phyloP scores from a whole-genome alignment of 1,139 yeast species.

The Suhomyces anneliseae region DNA sequence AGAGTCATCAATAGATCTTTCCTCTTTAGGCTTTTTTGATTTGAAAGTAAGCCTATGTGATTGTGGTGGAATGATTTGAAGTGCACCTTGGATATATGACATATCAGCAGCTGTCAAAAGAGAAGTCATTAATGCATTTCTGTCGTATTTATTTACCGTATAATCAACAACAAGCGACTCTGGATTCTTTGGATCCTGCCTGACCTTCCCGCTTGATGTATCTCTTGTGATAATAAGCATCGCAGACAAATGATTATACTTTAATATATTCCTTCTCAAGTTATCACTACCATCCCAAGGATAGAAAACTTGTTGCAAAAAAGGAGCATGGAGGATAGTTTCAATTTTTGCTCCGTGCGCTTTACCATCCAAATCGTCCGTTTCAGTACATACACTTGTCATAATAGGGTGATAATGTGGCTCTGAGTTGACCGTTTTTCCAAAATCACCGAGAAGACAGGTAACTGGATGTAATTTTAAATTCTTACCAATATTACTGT shows the following conservation, averaged over 20 bases:
- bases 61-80: conserved; percentile 43
- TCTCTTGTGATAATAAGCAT: conserved; percentile 54
- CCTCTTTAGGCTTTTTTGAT: conserved; percentile 38
- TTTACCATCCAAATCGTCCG: conserved; percentile 54
- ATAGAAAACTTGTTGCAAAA: conserved; percentile 34
- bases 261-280: conserved; percentile 34
- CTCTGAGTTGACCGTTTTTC: conserved; percentile 31
- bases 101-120: conserved; percentile 46
- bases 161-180: conserved; percentile 43
- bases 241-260: conserved; percentile 42
- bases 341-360: conserved; percentile 60
- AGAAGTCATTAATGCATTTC: conserved; percentile 42
- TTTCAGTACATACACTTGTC: conserved; percentile 52
- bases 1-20: conserved; percentile 42
- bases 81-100: conserved; percentile 53
- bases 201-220: conserved; percentile 42
- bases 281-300: conserved; percentile 48
- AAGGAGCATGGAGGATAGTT: conserved; percentile 50
- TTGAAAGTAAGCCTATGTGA: conserved; percentile 41
- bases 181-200: conserved; percentile 36
- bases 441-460: conserved; percentile 44
- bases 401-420: conserved; percentile 48
- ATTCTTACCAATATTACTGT: conserved; percentile 54
- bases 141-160: conserved; percentile 42
- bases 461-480: conserved; percentile 57